Evolutionary conservation across 805 yeast species (phyloP), one percentile per base, ranked within the genome.

Genomic region (Debaryomyces castellii): DNA sequence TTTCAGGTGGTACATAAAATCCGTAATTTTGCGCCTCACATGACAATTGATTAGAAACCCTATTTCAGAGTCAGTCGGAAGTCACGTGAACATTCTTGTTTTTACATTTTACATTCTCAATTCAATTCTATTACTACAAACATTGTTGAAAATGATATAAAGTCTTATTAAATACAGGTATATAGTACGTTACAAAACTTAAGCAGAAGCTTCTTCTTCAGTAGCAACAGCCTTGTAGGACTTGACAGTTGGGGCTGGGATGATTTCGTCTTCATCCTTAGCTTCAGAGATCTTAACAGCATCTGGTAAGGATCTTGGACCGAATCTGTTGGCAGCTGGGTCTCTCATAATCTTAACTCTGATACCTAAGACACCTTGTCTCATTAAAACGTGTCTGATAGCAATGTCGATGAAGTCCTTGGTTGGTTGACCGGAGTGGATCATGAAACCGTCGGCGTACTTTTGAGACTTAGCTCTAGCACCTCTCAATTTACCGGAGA

Each of bases 361-460:
- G 76, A 94, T 86, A 86, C 99, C 99, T 73, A 94, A 85, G 60
- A 94, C 98, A 89, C 99, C 99, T 82, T 94, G 98, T 85, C 98
- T 91, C 83, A 94, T 87, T 75, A 94, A 83, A 67, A 92, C 98
- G 92, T 94, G 98, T 81, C 99, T 91, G 76, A 96, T 91, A 66
- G 99, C 99, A 73, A 84, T 79, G 79, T 94, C 99, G 73, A 94
- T 94, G 87, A 94, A 94, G 74, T 94, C 99, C 64, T 81, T 85
- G 76, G 92, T 94, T 80, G 99, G 99, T 83, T 94, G 99, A 89
- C 99, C 99, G 70, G 97, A 90, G 94, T 94, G 99, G 85, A 94
- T 94, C 94, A 94, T 89, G 96, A 94, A 94, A 84, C 99, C 99
- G 76, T 92, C 98, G 74, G 94, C 87, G 86, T 92, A 94, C 82